Conservation (phyloP, 2,329 filamentous ascomycete species). For the Talaromyces amestolkiae region DNA sequence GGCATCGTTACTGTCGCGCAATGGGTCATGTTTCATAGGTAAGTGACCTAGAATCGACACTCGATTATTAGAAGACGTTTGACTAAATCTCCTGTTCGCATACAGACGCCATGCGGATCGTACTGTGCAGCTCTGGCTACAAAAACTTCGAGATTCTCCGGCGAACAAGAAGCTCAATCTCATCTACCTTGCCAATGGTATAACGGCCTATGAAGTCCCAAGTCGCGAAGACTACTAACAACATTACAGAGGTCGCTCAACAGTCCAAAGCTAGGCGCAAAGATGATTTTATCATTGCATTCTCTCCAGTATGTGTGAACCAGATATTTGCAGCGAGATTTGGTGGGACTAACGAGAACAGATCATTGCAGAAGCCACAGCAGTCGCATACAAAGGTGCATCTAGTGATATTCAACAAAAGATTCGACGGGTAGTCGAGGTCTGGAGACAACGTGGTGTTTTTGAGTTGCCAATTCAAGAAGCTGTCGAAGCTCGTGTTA, state of each 20-base stretch:
- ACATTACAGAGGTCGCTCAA: conserved; percentile 76
- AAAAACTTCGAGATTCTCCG: conserved; percentile 81
- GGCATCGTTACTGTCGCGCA: conserved; percentile 94
- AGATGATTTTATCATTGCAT: conserved; percentile 87
- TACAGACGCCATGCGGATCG: conserved; percentile 83
- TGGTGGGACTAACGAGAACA: conserved; percentile 31
- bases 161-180: conserved; percentile 84
- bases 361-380: conserved; percentile 85
- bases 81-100: conserved; percentile 4
- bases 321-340: neutral
- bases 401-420: conserved; percentile 84
- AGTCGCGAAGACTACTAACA: conserved; percentile 24
- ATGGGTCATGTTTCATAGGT: conserved; percentile 99
- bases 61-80: neutral
- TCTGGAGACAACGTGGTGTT: conserved; percentile 84
- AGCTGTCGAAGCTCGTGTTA: conserved; percentile 74
- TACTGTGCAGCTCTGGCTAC: conserved; percentile 88
- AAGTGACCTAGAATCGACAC: conserved; percentile 29
- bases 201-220: conserved; percentile 26
- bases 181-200: conserved; percentile 93
- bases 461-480: conserved; percentile 79
- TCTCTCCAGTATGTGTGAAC: conserved; percentile 62
- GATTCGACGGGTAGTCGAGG: conserved; percentile 83
- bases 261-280: conserved; percentile 92
- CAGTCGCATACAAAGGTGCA: conserved; percentile 86